phyloP scores from a whole-genome alignment of 768 basidiomycete genomes.

The Mycena sanguinolenta region DNA sequence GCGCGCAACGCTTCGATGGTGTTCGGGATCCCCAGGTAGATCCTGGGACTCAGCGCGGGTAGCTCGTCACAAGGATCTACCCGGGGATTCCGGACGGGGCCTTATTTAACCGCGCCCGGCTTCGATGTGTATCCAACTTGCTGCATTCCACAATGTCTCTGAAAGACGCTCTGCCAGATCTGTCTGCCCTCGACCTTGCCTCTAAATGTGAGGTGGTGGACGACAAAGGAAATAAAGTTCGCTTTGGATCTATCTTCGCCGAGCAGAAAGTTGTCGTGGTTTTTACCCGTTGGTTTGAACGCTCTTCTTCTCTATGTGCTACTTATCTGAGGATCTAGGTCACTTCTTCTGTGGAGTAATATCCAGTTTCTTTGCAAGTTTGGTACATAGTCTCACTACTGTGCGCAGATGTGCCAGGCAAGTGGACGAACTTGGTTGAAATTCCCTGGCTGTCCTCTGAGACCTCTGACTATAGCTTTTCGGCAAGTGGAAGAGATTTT shows the following conservation, averaged over 20 bases:
- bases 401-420: slow-evolving; percentile 56
- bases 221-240: slow-evolving; percentile 57
- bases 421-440: slow-evolving; percentile 13
- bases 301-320: background rate
- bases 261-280: slow-evolving; percentile 69
- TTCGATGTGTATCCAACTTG: too few relatives aligned
- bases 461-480: background rate
- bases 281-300: slow-evolving; percentile 70
- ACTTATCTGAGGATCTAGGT: slow-evolving; percentile 49
- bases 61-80: too few relatives aligned
- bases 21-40: too few relatives aligned
- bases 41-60: too few relatives aligned
- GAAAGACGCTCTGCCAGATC: slow-evolving; percentile 48
- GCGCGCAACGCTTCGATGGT: background rate
- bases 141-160: slow-evolving; percentile 34
- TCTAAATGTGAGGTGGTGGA: slow-evolving; percentile 59
- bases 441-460: background rate
- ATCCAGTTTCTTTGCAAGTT: background rate
- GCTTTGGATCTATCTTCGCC: slow-evolving; percentile 66
- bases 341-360: slow-evolving; percentile 77
- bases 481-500: slow-evolving; percentile 45
- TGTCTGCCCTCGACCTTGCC: slow-evolving; percentile 51
- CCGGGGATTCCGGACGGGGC: too few relatives aligned
- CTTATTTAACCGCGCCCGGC: too few relatives aligned
- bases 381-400: background rate